Evolutionary conservation across 768 basidiomycete genomes (phyloP), one percentile per base, ranked within the genome.

Genomic region (Podaxis rugospora): DNA sequence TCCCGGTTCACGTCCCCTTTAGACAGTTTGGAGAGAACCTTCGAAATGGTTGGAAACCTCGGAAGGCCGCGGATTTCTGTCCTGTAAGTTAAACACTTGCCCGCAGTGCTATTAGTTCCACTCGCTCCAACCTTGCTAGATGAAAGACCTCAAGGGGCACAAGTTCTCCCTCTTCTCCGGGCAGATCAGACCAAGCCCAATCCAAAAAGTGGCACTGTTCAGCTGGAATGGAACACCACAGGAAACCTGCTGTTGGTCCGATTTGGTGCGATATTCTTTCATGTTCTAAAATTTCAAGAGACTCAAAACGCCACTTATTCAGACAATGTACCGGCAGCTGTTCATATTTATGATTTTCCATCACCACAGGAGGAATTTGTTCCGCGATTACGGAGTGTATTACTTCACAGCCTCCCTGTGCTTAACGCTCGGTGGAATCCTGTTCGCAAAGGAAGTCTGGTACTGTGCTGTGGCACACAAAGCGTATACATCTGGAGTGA

Each of bases 1-100:
- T 61, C 37, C 25, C 21, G 6, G 28, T 4, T 51, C 35, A 21
- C 35, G 13, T 55, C 55, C 16, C 42, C 28, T 6, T 39, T 63
- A 96, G 95, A 81, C 74, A 10, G 76, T 92, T 11, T 98, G 95
- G 95, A 81, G 87, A 62, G 95, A 98, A 70, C 93, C 95, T 1
- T 66, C 78, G 0, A 86, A 86, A 63, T 98, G 95, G 95, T 74
- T 93, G 44, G 89, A 90, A 70, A 79, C 87, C 0, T 93, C 92
- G 0, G 83, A 89, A 67, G 92, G 91, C 27, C 84, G 88, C 57
- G 94, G 94, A 4, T 95, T 95, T 70, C 76, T 96, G 25, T 90
- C 93, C 23, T 97, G 95, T 93, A 67, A 25, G 80, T 68, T 25
- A 14, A 27, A 18, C 2, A 21, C n/a, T n/a, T 49, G 21, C 5